phyloP scores from a whole-genome alignment of 148 eudicot species.

The Rhododendron williamsianum region DNA sequence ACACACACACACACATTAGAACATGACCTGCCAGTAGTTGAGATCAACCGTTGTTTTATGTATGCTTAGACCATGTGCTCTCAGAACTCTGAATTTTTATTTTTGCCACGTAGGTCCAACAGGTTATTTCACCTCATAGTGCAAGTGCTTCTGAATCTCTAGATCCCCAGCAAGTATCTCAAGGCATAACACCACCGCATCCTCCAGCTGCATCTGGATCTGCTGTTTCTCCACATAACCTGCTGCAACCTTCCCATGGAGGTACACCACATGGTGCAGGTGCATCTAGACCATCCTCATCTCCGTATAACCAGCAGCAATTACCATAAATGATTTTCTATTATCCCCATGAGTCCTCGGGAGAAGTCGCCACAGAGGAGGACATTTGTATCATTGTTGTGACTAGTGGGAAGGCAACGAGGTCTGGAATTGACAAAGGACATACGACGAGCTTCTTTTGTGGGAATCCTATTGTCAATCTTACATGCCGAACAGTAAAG shows the following conservation, averaged over 20 bases:
- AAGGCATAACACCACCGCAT: neutral
- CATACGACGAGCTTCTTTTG: neutral
- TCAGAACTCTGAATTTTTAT: neutral
- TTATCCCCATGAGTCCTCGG: neutral
- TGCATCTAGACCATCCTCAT: neutral
- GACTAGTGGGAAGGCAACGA: neutral
- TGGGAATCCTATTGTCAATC: neutral
- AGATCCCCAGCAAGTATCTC: neutral
- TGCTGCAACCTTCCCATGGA: constrained; percentile 2
- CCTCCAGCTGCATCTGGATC: neutral
- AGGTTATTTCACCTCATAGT: neutral
- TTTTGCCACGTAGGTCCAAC: constrained; percentile 13
- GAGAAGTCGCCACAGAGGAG: neutral
- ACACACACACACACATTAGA: neutral
- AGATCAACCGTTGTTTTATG: neutral
- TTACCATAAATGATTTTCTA: neutral
- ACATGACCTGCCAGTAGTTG: neutral
- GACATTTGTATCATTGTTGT: neutral
- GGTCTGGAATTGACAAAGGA: neutral
- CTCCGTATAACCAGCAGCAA: neutral
- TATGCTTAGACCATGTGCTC: neutral
- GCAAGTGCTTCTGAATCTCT: constrained; percentile 15
- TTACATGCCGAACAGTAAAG: neutral
- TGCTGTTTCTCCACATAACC: constrained; percentile 9
- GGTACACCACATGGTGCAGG: neutral